Evolutionary conservation across 108 stramenopile genomes (phyloP).

Genomic region (Bacterosira constricta): DNA sequence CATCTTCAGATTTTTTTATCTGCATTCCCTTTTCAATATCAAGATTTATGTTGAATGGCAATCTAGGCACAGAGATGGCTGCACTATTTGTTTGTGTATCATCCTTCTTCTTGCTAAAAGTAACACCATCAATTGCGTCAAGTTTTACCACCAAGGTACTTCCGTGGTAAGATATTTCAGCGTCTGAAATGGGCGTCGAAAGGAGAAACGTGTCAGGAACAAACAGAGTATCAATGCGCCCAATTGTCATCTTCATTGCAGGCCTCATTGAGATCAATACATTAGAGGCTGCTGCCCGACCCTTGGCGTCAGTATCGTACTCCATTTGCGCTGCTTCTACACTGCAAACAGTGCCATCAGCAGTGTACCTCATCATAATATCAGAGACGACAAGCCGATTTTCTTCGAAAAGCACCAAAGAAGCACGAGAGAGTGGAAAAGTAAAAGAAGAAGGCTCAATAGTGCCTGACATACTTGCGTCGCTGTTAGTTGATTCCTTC

Average conservation of each 20-base stretch:
- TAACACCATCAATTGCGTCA: conserved; percentile 19
- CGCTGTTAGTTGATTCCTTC: neutral
- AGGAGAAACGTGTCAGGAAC: conserved; percentile 23
- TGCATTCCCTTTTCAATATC: conserved; percentile 17
- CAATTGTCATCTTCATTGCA: conserved; percentile 12
- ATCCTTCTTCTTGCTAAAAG: conserved; percentile 13
- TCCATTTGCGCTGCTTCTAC: conserved; percentile 7
- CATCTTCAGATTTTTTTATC: conserved; percentile 26
- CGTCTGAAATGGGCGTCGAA: conserved; percentile 11
- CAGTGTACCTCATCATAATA: conserved; percentile 10
- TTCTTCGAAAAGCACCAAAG: conserved; percentile 37
- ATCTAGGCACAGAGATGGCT: conserved; percentile 5
- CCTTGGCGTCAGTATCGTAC: conserved; percentile 14
- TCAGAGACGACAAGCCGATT: conserved; percentile 2
- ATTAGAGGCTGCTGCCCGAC: conserved; percentile 8
- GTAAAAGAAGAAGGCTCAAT: conserved; percentile 31
- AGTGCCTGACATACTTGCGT: neutral
- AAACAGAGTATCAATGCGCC: conserved; percentile 18
- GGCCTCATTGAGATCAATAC: conserved; percentile 23
- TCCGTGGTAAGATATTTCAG: conserved; percentile 30
- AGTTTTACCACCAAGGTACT: conserved; percentile 15
- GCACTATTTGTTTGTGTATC: neutral
- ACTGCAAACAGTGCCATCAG: conserved; percentile 36
- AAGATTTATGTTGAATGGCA: conserved; percentile 15
- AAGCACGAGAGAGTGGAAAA: conserved; percentile 32